These are phyloP conservation scores for Mycena amicta DNA, from an alignment of 768 basidiomycete species.

Conservation along the genomic window DNA sequence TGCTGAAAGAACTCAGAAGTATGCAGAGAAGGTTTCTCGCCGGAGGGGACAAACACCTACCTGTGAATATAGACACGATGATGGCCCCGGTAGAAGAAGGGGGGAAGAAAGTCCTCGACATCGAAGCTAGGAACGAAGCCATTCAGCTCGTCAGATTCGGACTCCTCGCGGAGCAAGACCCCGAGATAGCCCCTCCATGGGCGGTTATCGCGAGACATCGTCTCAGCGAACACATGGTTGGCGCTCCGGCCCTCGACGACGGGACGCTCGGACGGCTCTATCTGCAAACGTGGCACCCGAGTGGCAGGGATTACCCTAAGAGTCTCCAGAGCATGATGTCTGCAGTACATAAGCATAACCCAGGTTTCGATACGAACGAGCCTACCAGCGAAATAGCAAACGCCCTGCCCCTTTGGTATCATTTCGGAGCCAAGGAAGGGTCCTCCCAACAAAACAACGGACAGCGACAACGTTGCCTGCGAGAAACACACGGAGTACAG, in stretches of 20 bases:
- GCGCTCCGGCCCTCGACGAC: conserved; percentile 1
- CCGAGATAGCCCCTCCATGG: conserved; percentile 28
- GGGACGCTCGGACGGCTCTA: conserved; percentile 21
- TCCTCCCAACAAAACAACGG: neutral
- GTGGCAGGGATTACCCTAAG: neutral
- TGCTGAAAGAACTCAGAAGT: conserved; percentile 23
- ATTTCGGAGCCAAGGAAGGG: neutral
- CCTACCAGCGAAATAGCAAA: neutral
- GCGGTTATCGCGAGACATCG: conserved; percentile 29
- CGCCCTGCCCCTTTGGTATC: conserved; percentile 3
- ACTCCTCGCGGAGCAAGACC: conserved; percentile 22
- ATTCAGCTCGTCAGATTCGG: conserved; percentile 27
- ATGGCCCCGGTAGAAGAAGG: conserved; percentile 17
- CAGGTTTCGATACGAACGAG: neutral
- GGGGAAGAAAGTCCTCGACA: conserved; percentile 27
- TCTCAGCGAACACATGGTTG: conserved; percentile 6
- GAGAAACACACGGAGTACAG: neutral
- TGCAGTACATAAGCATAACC: conserved; percentile 1
- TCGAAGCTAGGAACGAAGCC: conserved; percentile 28
- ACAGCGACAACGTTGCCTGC: neutral
- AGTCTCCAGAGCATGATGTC: neutral
- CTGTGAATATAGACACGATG: conserved; percentile 23
- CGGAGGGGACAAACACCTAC: conserved; percentile 6
- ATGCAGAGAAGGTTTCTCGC: conserved; percentile 31
- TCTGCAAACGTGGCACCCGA: conserved; percentile 30